Base-by-base conservation (phyloP, 2,329 filamentous ascomycete species). In the Byssochlamys sp. region DNA sequence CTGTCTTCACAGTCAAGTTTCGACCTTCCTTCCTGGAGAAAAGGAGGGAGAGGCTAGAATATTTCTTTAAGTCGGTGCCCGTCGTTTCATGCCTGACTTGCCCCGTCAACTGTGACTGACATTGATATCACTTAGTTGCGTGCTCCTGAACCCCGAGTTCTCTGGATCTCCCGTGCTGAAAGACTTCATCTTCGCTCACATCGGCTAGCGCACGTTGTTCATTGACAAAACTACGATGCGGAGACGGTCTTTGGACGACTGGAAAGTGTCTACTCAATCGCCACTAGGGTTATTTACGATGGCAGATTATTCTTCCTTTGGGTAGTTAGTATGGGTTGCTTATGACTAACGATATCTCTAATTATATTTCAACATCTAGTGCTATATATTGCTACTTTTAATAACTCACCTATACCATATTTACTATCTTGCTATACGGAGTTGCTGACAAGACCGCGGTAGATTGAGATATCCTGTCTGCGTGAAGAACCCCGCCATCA, bases 71-170 rank as follows among this genome's bases (percentile, higher is more conserved):
- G 91, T 95, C 77, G 60, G 88, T 78, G 19, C 28, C 57, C 24
- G 35, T 26, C 29, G 1, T 19, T 27, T 14, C 53, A 26, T 10
- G 11, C 10, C 11, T 9, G 5, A 31, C 11, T 31, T 10, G 5
- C 29, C 29, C 29, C 11, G 29, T 10, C 9, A 31, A 10, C 49
- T 12, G 29, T 14, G 48, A 48, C 48, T 55, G 10, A 45, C 24
- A 51, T 53, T 39, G 19, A 19, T 58, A 57, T 62, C 58, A 51
- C 31, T 7, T 68, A 95, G 90, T 70, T 96, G 91, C 75, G 86
- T 96, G 60, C 76, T 97, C 63, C 77, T 96, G 29, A 96, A 96
- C 71, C 92, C 92, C 0, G 91, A 96, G 72, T 96, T 96, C 69
- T 89, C 91, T 33, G 88, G 89, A 10, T 94, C 90, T n/a, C 89